phyloP scores from a whole-genome alignment of 2,329 filamentous ascomycete species.

The Amesomyces nigricolor region DNA sequence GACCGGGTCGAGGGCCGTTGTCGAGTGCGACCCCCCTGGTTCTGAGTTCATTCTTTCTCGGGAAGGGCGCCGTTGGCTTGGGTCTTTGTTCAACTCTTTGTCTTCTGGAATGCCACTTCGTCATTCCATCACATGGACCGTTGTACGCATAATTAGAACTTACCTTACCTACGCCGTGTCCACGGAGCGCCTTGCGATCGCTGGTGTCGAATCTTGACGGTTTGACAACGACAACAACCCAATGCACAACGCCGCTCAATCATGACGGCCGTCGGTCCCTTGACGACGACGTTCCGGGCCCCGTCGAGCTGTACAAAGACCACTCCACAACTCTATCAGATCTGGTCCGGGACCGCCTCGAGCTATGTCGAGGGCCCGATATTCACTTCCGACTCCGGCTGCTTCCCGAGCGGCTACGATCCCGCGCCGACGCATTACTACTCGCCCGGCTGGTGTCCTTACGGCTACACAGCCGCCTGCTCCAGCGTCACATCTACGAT shows the following conservation, averaged over 20 bases:
- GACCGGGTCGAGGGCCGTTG: neutral
- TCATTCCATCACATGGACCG: neutral
- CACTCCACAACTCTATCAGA: slow-evolving; percentile 26
- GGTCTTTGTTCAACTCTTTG: neutral
- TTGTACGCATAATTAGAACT: neutral
- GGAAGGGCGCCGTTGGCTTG: slow-evolving; percentile 10
- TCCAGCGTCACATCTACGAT: slow-evolving; percentile 20
- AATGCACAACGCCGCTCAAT: slow-evolving; percentile 18
- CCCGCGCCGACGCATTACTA: slow-evolving; percentile 26
- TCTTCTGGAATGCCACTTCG: neutral
- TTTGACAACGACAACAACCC: slow-evolving; percentile 14
- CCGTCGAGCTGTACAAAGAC: slow-evolving; percentile 26
- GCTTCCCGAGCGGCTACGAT: slow-evolving; percentile 27
- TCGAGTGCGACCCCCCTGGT: neutral
- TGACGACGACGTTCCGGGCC: slow-evolving; percentile 28
- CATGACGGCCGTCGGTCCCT: slow-evolving; percentile 27
- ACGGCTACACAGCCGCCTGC: slow-evolving; percentile 28
- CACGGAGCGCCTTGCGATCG: neutral
- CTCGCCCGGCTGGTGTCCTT: slow-evolving; percentile 27
- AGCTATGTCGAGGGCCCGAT: slow-evolving; percentile 28
- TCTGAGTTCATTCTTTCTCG: neutral
- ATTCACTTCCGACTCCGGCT: slow-evolving; percentile 21
- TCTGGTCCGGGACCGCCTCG: slow-evolving; percentile 20
- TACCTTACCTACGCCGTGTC: neutral
- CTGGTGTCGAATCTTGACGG: slow-evolving; percentile 6